Percentiles rank a stretch among this genome's conserved stretches.
Evolutionary conservation across 148 eudicot species (phyloP).

Genomic region (Fagopyrum homotropicum): DNA sequence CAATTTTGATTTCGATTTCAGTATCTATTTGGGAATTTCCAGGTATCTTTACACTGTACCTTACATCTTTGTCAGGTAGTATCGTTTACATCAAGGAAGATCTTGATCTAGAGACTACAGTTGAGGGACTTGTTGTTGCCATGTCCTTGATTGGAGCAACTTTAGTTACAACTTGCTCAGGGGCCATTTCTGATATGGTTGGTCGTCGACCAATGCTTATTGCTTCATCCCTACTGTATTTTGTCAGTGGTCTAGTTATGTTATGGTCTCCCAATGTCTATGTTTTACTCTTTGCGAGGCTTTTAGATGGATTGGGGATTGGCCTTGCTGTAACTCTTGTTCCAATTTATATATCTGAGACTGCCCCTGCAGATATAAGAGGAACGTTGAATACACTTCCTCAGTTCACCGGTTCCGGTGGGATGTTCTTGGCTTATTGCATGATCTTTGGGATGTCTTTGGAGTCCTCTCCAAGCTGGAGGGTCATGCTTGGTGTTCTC

Average conservation of each 20-base stretch:
- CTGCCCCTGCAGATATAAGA: conserved; percentile 86
- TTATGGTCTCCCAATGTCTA: conserved; percentile 95
- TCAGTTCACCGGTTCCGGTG: conserved; percentile 78
- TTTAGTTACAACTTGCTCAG: conserved; percentile 72
- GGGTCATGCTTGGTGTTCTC: conserved; percentile 83
- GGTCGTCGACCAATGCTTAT: conserved; percentile 95
- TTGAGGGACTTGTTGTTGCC: conserved; percentile 88
- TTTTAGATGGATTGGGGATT: conserved; percentile 87
- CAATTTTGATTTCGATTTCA: not conserved
- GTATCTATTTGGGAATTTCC: not conserved
- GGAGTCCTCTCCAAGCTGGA: conserved; percentile 65
- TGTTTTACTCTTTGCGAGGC: conserved; percentile 68
- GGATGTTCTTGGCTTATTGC: conserved; percentile 80
- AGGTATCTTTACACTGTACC: not conserved
- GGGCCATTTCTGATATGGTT: conserved; percentile 61
- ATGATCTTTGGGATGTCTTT: conserved; percentile 85
- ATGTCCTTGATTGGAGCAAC: conserved; percentile 97
- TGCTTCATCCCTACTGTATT: conserved; percentile 60
- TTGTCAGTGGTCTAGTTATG: conserved; percentile 72
- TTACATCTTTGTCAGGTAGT: conserved; percentile 34
- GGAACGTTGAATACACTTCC: conserved; percentile 83
- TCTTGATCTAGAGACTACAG: conserved; percentile 37
- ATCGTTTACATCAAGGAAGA: conserved; percentile 69
- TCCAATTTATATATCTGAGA: conserved; percentile 87
- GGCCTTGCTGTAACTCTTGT: conserved; percentile 85